A percentile compares a stretch with the other conserved stretches of the same genome.
Conservation (phyloP, 371 early-diverging fungal genomes). For the Massospora cicadina region DNA sequence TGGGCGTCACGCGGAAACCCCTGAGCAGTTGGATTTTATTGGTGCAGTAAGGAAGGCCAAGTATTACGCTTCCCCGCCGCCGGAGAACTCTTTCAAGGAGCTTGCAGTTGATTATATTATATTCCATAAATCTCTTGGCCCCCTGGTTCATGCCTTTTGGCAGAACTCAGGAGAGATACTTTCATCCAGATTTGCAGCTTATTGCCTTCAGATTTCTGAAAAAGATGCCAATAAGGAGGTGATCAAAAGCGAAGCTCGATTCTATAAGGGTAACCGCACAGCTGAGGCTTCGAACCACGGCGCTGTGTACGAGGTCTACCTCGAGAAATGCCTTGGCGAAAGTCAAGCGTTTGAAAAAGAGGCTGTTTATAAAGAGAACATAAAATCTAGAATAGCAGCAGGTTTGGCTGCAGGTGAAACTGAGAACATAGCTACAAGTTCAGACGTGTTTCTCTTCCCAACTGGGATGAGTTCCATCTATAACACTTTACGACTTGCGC, state of each 20-base stretch:
- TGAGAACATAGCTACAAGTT: slow-evolving; percentile 24
- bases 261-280: slow-evolving; percentile 1
- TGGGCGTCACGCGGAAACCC: not conserved
- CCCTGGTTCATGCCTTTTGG: slow-evolving; percentile 79
- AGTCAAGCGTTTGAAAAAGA: slow-evolving; percentile 56
- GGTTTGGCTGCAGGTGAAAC: slow-evolving; percentile 32
- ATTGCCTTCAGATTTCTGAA: slow-evolving; percentile 13
- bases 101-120: slow-evolving; percentile 19
- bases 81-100: not conserved
- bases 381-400: slow-evolving; percentile 69
- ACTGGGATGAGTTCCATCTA: slow-evolving; percentile 89
- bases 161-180: slow-evolving; percentile 85
- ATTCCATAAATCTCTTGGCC: slow-evolving; percentile 43
- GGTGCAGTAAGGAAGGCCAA: not conserved
- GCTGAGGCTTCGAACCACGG: slow-evolving; percentile 16
- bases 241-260: not conserved
- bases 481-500: slow-evolving; percentile 50
- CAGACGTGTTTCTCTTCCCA: slow-evolving; percentile 74
- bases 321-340: slow-evolving; percentile 86
- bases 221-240: slow-evolving; percentile 4
- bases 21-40: not conserved
- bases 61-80: not conserved
- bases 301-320: slow-evolving; percentile 32
- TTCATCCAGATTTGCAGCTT: slow-evolving; percentile 70
- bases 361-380: slow-evolving; percentile 45